phyloP scores from a whole-genome alignment of 768 basidiomycete genomes.

The Hygrophorus russula region DNA sequence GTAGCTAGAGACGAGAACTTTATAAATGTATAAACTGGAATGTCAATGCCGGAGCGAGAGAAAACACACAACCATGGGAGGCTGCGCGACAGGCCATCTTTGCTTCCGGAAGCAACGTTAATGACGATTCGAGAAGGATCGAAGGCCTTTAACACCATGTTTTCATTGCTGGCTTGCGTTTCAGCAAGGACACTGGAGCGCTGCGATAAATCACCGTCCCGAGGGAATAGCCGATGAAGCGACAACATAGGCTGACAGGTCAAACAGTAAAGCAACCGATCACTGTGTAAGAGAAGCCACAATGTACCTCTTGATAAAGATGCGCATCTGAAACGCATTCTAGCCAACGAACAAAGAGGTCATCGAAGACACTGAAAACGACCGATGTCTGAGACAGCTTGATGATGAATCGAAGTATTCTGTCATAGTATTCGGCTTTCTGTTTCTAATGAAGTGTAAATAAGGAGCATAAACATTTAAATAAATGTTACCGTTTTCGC shows the following conservation, averaged over 20 bases:
- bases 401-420: constrained; percentile 37
- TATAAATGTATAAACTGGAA: constrained; percentile 40
- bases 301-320: constrained; percentile 27
- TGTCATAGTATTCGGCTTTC: constrained; percentile 23
- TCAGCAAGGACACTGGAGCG: constrained; percentile 27
- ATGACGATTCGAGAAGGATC: constrained; percentile 49
- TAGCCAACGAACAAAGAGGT: constrained; percentile 50
- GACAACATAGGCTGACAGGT: constrained; percentile 35
- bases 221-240: constrained; percentile 45
- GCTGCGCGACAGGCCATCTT: constrained; percentile 32
- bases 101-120: constrained; percentile 28
- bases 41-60: constrained; percentile 52
- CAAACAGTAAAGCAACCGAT: neutral
- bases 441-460: constrained; percentile 7
- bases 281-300: neutral
- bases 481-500: constrained; percentile 10
- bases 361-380: constrained; percentile 46
- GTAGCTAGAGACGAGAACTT: constrained; percentile 32
- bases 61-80: constrained; percentile 53
- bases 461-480: neutral
- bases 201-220: constrained; percentile 34
- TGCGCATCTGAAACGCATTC: constrained; percentile 26
- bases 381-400: constrained; percentile 43
- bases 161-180: constrained; percentile 16
- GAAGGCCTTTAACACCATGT: constrained; percentile 16